Percentiles rank a stretch among this genome's conserved stretches.
phyloP scores from a whole-genome alignment of 345 rosid species.

The Eucalyptus lansdowneana region DNA sequence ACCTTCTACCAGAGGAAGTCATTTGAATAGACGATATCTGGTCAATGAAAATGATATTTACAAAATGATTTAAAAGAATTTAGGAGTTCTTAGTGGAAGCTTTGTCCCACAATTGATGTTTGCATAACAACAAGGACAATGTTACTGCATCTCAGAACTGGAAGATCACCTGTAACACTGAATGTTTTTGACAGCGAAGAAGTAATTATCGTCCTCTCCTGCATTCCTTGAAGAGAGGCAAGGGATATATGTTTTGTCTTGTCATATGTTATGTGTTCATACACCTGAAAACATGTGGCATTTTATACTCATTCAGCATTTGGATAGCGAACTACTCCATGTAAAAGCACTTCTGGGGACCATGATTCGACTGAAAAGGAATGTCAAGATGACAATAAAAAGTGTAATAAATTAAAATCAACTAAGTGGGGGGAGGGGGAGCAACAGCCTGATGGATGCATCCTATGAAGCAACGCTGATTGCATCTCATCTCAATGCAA shows the following conservation, averaged over 20 bases:
- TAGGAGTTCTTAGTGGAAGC: neutral
- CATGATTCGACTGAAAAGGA: neutral
- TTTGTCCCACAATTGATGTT: neutral
- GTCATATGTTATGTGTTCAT: constrained; percentile 42
- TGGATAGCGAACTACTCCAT: neutral
- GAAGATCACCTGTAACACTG: constrained; percentile 38
- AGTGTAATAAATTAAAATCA: neutral
- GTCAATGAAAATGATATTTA: neutral
- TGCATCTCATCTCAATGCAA: neutral
- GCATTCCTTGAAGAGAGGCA: constrained; percentile 57
- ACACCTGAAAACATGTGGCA: constrained; percentile 9
- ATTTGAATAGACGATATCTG: neutral
- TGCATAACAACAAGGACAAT: neutral
- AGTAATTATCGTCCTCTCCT: constrained; percentile 44
- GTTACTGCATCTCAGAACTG: neutral
- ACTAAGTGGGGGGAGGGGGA: neutral
- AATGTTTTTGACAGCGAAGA: constrained; percentile 54
- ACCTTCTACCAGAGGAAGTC: neutral
- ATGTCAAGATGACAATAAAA: neutral
- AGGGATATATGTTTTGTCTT: constrained; percentile 30
- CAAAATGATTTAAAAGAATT: neutral
- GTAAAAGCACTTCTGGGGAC: neutral
- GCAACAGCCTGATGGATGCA: neutral
- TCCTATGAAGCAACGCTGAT: neutral
- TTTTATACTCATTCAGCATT: neutral